Evolutionary conservation across 1,284 basidiomycete genomes (phyloP).

Genomic region (Apiotrichum gamsii): DNA sequence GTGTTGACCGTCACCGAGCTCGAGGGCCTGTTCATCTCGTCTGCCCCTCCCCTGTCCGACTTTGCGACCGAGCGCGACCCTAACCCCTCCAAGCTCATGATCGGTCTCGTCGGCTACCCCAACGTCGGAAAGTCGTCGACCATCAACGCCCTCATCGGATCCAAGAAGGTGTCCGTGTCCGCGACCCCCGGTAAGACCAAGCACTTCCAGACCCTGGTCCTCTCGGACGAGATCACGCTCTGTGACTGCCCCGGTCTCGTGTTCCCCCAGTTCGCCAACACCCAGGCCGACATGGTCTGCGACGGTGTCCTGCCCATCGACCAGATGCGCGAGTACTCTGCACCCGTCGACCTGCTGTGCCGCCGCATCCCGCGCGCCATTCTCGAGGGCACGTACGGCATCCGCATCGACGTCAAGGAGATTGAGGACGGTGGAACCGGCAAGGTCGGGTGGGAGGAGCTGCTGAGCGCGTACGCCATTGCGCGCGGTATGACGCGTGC

Average conservation of each 20-base stretch:
- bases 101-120: constrained; percentile 59
- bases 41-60: constrained; percentile 70
- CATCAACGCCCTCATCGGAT: constrained; percentile 56
- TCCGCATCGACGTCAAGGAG: constrained; percentile 63
- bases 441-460: constrained; percentile 67
- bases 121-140: constrained; percentile 59
- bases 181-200: constrained; percentile 98
- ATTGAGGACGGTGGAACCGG: constrained; percentile 83
- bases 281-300: constrained; percentile 89
- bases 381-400: constrained; percentile 84
- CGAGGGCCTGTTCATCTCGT: constrained; percentile 72
- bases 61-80: constrained; percentile 61
- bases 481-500: constrained; percentile 89
- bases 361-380: constrained; percentile 76
- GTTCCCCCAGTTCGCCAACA: constrained; percentile 96
- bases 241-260: constrained; percentile 99
- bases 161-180: constrained; percentile 94
- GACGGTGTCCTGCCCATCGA: constrained; percentile 98
- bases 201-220: constrained; percentile 96
- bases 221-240: constrained; percentile 80
- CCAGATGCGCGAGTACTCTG: constrained; percentile 91
- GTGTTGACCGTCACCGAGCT: constrained; percentile 84
- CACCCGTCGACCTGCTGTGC: constrained; percentile 73
- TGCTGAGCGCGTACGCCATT: constrained; percentile 84
- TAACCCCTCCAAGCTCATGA: constrained; percentile 61